phyloP scores from a whole-genome alignment of 345 rosid genomes.

The Populus euphratica region DNA sequence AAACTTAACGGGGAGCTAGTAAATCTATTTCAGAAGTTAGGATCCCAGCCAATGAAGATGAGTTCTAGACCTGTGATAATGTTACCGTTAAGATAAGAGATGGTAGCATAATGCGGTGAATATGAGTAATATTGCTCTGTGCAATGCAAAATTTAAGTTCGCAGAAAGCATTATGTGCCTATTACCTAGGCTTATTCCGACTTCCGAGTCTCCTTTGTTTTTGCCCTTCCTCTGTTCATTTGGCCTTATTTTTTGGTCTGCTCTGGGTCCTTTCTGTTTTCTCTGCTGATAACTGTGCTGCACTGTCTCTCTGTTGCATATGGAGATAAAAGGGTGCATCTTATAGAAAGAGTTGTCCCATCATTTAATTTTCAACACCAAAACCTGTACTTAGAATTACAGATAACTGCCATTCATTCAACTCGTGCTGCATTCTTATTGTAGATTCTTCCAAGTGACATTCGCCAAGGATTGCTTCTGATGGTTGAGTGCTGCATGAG shows the following conservation, averaged over 20 bases:
- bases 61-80: too few relatives aligned
- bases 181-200: not conserved
- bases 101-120: not conserved
- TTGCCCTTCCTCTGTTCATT: not conserved
- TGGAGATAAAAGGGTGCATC: too few relatives aligned
- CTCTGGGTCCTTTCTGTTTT: too few relatives aligned
- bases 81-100: too few relatives aligned
- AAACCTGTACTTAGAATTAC: not conserved
- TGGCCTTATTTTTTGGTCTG: not conserved
- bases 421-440: not conserved
- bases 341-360: not conserved
- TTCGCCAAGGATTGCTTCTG: slow-evolving; percentile 75
- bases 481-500: slow-evolving; percentile 78
- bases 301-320: too few relatives aligned
- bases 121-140: not conserved
- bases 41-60: too few relatives aligned
- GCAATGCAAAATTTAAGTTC: not conserved
- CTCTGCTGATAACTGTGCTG: too few relatives aligned
- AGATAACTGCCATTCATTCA: not conserved
- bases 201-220: not conserved
- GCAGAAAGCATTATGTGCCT: not conserved
- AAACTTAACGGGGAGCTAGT: too few relatives aligned
- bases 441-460: slow-evolving; percentile 82
- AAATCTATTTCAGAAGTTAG: too few relatives aligned
- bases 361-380: too few relatives aligned